Conservation (phyloP, 2,329 filamentous ascomycete species). For the Exophiala sp. region DNA sequence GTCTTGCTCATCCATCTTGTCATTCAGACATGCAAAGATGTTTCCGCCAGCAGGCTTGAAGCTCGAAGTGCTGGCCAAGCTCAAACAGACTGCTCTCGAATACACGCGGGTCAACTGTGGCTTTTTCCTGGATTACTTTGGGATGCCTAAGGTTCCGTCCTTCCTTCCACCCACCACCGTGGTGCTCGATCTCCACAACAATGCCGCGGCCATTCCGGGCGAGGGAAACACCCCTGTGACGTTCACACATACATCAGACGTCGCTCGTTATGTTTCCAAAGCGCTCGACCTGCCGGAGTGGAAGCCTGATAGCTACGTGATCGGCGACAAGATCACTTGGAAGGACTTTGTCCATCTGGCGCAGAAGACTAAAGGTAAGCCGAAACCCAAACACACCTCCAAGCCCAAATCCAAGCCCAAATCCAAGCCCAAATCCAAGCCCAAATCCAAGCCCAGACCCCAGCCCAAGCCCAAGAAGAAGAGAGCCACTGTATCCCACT, state of each 20-base stretch:
- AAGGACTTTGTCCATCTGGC: constrained; percentile 42
- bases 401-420: too few relatives aligned
- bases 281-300: constrained; percentile 41
- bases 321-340: constrained; percentile 41
- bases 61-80: constrained; percentile 30
- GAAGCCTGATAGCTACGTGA: constrained; percentile 32
- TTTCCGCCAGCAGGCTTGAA: not conserved
- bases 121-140: constrained; percentile 46
- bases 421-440: too few relatives aligned
- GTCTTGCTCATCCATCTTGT: too few relatives aligned
- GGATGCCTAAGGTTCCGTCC: constrained; percentile 36
- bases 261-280: constrained; percentile 43
- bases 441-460: too few relatives aligned
- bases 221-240: constrained; percentile 41
- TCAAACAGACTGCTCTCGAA: constrained; percentile 30
- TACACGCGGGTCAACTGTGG: constrained; percentile 39
- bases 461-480: too few relatives aligned
- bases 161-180: constrained; percentile 39
- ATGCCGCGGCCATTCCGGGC: constrained; percentile 46
- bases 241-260: constrained; percentile 48
- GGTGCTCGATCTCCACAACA: constrained; percentile 42
- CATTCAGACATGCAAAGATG: not conserved
- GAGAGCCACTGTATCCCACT: too few relatives aligned
- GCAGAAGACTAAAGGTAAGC: constrained; percentile 37
- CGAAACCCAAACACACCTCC: too few relatives aligned